A percentile compares a stretch with the other conserved stretches of the same genome.
Evolutionary conservation across 768 basidiomycete genomes (phyloP).

Genomic region (Pluteus cervinus): DNA sequence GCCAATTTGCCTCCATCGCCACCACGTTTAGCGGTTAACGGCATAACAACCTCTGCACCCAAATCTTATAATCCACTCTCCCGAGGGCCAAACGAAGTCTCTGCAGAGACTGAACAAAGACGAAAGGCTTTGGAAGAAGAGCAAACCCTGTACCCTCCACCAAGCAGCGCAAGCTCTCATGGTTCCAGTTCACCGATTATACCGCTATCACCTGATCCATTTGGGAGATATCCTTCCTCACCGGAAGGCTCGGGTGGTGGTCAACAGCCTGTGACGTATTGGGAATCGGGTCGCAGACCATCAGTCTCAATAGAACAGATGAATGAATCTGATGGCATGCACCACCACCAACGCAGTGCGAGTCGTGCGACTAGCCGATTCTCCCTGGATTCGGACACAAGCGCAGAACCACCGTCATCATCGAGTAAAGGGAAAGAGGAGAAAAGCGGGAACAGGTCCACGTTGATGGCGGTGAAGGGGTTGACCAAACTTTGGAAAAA

Average conservation of each 20-base stretch:
- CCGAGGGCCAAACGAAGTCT: slow-evolving; percentile 20
- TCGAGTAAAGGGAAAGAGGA: too few species aligned
- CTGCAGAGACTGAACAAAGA: slow-evolving; percentile 40
- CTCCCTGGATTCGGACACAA: slow-evolving; percentile 65
- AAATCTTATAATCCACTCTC: slow-evolving; percentile 29
- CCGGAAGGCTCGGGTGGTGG: slow-evolving; percentile 16
- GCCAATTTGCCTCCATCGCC: slow-evolving; percentile 39
- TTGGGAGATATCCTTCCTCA: slow-evolving; percentile 62
- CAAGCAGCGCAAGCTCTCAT: slow-evolving; percentile 12
- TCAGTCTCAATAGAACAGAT: too few species aligned
- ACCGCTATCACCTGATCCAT: slow-evolving; percentile 81
- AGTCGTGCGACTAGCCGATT: slow-evolving; percentile 60
- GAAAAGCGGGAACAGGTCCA: slow-evolving; percentile 33
- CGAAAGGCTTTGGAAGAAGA: slow-evolving; percentile 49
- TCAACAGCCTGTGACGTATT: slow-evolving; percentile 31
- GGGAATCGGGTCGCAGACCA: slow-evolving; percentile 31
- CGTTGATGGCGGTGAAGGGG: slow-evolving; percentile 67
- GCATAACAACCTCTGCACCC: slow-evolving; percentile 57
- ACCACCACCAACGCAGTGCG: slow-evolving; percentile 17
- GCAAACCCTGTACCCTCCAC: slow-evolving; percentile 37
- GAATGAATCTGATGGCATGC: slow-evolving; percentile 14
- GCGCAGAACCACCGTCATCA: too few species aligned
- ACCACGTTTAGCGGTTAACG: slow-evolving; percentile 63
- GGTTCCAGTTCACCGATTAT: slow-evolving; percentile 52
- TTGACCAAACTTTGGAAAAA: slow-evolving; percentile 77